Conservation (phyloP, 1,139 yeast genomes). For the Lodderomyces parapsilosis region DNA sequence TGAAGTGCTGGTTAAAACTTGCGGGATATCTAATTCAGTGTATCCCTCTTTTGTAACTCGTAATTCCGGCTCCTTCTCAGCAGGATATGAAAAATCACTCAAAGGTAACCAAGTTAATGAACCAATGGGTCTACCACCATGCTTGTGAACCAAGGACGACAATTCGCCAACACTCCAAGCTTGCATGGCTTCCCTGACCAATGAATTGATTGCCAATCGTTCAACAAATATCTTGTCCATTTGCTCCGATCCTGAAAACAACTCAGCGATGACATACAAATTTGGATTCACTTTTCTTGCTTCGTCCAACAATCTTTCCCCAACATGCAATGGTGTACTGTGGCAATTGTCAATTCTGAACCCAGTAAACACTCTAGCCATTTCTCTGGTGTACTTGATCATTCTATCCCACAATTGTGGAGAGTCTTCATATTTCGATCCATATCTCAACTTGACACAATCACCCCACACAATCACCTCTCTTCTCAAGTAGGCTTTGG, state of each 20-base stretch:
- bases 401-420: constrained; percentile 89
- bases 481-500: constrained; percentile 82
- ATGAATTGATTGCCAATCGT: constrained; percentile 80
- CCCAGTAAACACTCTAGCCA: constrained; percentile 82
- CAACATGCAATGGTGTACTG: constrained; percentile 94
- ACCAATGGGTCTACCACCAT: constrained; percentile 96
- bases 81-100: constrained; percentile 69
- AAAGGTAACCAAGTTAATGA: constrained; percentile 77
- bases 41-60: constrained; percentile 37
- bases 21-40: constrained; percentile 63
- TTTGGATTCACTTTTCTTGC: constrained; percentile 86
- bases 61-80: constrained; percentile 38
- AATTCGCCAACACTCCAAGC: constrained; percentile 88
- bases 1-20: constrained; percentile 58
- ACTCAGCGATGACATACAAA: constrained; percentile 89
- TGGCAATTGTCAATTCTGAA: constrained; percentile 95
- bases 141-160: constrained; percentile 81
- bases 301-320: constrained; percentile 80
- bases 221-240: constrained; percentile 91
- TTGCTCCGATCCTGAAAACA: constrained; percentile 89
- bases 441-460: constrained; percentile 91
- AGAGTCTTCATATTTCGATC: constrained; percentile 71
- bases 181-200: constrained; percentile 97
- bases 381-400: constrained; percentile 69
- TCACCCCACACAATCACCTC: constrained; percentile 98